phyloP scores from a whole-genome alignment of 257 asterid genomes.

The Scutellaria baicalensis region DNA sequence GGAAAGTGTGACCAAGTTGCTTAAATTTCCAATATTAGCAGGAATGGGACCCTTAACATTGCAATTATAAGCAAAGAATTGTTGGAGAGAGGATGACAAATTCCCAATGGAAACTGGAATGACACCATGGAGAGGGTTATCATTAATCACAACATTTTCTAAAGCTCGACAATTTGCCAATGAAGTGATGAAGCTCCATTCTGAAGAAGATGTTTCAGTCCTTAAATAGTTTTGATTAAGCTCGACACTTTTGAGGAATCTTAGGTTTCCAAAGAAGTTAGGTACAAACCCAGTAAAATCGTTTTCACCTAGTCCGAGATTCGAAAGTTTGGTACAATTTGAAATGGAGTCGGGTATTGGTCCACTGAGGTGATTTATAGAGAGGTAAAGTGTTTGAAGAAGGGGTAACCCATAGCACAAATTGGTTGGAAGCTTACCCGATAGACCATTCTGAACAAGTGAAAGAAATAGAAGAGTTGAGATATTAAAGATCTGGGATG shows the following conservation, averaged over 20 bases:
- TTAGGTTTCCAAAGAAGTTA: not conserved
- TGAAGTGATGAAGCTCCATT: constrained; percentile 15
- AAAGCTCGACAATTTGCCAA: constrained; percentile 17
- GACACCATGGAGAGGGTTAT: constrained; percentile 6
- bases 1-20: not conserved
- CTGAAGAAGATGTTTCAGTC: not conserved
- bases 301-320: not conserved
- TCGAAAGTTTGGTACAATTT: not conserved
- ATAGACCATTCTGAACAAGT: not conserved
- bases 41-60: not conserved
- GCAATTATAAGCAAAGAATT: not conserved
- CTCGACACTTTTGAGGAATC: not conserved
- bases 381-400: not conserved
- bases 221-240: not conserved
- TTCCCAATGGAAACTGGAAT: constrained; percentile 25
- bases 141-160: not conserved
- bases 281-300: not conserved
- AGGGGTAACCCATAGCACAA: not conserved
- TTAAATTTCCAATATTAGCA: too few relatives aligned
- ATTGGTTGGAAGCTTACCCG: constrained; percentile 18
- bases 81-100: constrained; percentile 8
- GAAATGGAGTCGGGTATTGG: constrained; percentile 9
- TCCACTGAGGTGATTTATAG: constrained; percentile 2
- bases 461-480: constrained; percentile 4
- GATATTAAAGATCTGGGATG: constrained; percentile 22